phyloP scores from a whole-genome alignment of 1,139 yeast genomes.

The Debaryomyces sp. region DNA sequence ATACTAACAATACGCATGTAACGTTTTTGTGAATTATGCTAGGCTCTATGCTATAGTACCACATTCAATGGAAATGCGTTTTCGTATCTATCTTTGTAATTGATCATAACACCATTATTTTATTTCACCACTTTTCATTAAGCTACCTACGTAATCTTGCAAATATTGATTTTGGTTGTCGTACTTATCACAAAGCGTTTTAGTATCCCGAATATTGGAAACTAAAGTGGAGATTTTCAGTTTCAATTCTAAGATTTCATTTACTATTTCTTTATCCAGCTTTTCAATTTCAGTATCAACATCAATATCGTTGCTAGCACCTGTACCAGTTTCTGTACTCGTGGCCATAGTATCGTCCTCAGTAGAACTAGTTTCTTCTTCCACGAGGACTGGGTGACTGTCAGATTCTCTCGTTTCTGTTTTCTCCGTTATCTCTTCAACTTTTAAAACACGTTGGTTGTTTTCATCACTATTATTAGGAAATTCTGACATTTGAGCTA shows the following conservation, averaged over 20 bases:
- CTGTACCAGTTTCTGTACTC: background rate
- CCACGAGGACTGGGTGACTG: too few relatives aligned
- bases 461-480: background rate
- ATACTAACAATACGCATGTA: background rate
- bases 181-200: slow-evolving; percentile 61
- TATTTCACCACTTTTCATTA: slow-evolving; percentile 68
- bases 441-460: background rate
- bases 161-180: slow-evolving; percentile 77
- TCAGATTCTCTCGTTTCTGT: background rate
- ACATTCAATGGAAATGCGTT: background rate
- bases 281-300: background rate
- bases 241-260: slow-evolving; percentile 28
- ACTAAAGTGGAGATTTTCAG: slow-evolving; percentile 37
- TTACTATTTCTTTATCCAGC: slow-evolving; percentile 18
- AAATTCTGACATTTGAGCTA: background rate
- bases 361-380: background rate
- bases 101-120: slow-evolving; percentile 10
- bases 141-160: slow-evolving; percentile 85
- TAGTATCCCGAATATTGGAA: slow-evolving; percentile 49
- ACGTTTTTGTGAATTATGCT: background rate
- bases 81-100: background rate
- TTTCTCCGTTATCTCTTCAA: background rate
- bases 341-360: background rate
- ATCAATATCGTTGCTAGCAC: background rate
- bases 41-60: background rate